Conservation (phyloP, 495 filamentous ascomycete genomes). For the Hyaloscypha hepaticicola region DNA sequence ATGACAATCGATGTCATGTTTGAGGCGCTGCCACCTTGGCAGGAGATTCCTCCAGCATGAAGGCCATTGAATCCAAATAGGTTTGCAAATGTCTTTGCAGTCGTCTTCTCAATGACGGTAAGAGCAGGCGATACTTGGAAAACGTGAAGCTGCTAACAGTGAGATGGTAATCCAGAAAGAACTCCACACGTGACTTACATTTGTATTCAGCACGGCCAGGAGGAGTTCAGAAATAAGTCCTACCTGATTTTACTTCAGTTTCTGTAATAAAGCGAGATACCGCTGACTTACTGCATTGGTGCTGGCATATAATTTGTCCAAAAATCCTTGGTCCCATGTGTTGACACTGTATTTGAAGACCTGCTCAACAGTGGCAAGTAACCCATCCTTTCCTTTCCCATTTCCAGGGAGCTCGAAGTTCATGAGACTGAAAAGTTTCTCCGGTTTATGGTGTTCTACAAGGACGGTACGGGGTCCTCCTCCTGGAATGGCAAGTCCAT, state of each 20-base stretch:
- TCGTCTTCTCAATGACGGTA: slow-evolving; percentile 78
- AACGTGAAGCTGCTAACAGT: slow-evolving; percentile 61
- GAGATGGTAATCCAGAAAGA: slow-evolving; percentile 74
- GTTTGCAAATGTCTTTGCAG: slow-evolving; percentile 55
- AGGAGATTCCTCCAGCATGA: slow-evolving; percentile 80
- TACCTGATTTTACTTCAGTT: slow-evolving; percentile 42
- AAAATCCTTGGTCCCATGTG: slow-evolving; percentile 94
- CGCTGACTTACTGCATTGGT: slow-evolving; percentile 66
- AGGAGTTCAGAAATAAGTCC: slow-evolving; percentile 82
- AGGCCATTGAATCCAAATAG: slow-evolving; percentile 72
- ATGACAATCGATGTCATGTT: slow-evolving; percentile 87
- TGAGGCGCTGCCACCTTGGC: slow-evolving; percentile 80
- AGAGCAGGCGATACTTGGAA: slow-evolving; percentile 89
- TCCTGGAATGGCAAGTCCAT: slow-evolving; percentile 48
- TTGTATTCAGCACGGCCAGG: slow-evolving; percentile 82
- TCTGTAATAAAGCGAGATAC: background rate
- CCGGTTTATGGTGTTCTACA: slow-evolving; percentile 68
- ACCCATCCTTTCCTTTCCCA: slow-evolving; percentile 67
- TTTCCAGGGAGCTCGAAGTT: slow-evolving; percentile 62
- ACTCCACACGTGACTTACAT: slow-evolving; percentile 62
- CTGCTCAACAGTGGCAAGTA: slow-evolving; percentile 62
- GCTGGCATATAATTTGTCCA: slow-evolving; percentile 87
- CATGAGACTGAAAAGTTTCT: slow-evolving; percentile 64
- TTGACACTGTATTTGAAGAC: slow-evolving; percentile 84
- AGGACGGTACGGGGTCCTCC: slow-evolving; percentile 56